These are phyloP conservation scores for Neonectria faginata DNA, from an alignment of 2,329 filamentous ascomycete species.

Conservation along the genomic window DNA sequence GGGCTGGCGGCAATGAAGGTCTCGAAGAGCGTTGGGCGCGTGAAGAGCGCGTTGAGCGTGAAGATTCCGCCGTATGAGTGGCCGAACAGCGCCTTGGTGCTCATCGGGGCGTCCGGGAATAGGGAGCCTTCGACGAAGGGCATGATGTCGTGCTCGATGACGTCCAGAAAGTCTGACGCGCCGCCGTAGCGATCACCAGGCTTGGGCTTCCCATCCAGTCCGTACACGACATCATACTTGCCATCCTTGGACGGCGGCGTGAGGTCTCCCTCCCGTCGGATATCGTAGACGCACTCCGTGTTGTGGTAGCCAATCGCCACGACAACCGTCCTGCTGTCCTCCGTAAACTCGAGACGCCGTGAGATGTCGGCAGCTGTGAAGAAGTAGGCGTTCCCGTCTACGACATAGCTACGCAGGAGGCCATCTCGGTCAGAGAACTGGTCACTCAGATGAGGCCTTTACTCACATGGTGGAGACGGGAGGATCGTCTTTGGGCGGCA, in stretches of 20 bases:
- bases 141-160: slow-evolving; percentile 54
- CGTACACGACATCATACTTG: slow-evolving; percentile 36
- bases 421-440: background rate
- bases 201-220: slow-evolving; percentile 37
- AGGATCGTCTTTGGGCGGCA: slow-evolving; percentile 29
- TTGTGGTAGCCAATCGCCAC: slow-evolving; percentile 50
- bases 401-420: slow-evolving; percentile 45
- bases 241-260: slow-evolving; percentile 42
- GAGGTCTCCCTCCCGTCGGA: slow-evolving; percentile 46
- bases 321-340: slow-evolving; percentile 43
- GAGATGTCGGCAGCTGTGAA: slow-evolving; percentile 48
- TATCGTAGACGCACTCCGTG: slow-evolving; percentile 43
- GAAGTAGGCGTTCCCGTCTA: slow-evolving; percentile 52
- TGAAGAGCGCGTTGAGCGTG: slow-evolving; percentile 57
- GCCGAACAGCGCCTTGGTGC: slow-evolving; percentile 59
- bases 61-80: slow-evolving; percentile 64
- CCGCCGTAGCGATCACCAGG: slow-evolving; percentile 50
- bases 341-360: slow-evolving; percentile 41
- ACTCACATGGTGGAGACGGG: slow-evolving; percentile 45
- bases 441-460: slow-evolving; percentile 11
- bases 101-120: slow-evolving; percentile 44
- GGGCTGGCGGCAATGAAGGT: slow-evolving; percentile 60
- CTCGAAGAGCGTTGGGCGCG: slow-evolving; percentile 55
- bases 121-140: slow-evolving; percentile 43
- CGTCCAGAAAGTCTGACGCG: slow-evolving; percentile 57